Evolutionary conservation across 1,284 basidiomycete genomes (phyloP).

Genomic region (Austroboletus niveus): DNA sequence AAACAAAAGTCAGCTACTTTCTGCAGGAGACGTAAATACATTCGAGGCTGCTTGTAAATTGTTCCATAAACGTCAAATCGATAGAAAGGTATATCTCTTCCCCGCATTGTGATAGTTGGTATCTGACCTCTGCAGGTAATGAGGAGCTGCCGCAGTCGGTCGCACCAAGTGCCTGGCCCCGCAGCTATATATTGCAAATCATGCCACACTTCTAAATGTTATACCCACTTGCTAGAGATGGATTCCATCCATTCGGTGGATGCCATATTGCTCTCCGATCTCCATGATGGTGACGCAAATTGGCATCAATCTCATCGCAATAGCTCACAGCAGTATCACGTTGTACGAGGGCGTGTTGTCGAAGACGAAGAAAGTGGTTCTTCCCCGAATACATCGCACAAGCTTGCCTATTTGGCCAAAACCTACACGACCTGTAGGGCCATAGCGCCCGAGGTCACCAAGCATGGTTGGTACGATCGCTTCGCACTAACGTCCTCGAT

Average conservation of each 20-base stretch:
- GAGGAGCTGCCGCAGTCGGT: conserved; percentile 25
- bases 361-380: conserved; percentile 37
- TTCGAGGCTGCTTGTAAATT: conserved; percentile 38
- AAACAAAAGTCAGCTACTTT: conserved; percentile 21
- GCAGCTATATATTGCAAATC: conserved; percentile 43
- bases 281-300: conserved; percentile 31
- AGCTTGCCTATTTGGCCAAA: conserved; percentile 39
- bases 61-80: conserved; percentile 18
- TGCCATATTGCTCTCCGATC: conserved; percentile 38
- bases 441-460: conserved; percentile 33
- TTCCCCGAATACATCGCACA: conserved; percentile 33
- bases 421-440: conserved; percentile 45
- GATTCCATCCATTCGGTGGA: conserved; percentile 50
- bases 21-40: conserved; percentile 19
- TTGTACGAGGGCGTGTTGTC: conserved; percentile 19
- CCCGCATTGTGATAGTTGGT: neutral
- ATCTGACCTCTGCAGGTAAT: conserved; percentile 11
- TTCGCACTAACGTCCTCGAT: conserved; percentile 17
- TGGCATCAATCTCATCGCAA: conserved; percentile 50
- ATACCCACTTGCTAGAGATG: conserved; percentile 45
- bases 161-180: conserved; percentile 18
- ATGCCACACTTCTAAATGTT: conserved; percentile 54
- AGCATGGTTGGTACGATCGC: conserved; percentile 54
- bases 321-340: conserved; percentile 28
- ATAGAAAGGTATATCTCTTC: conserved; percentile 12